Evolutionary conservation across 371 early-diverging fungal genomes (phyloP).

Genomic region (Actinomortierella ambigua): DNA sequence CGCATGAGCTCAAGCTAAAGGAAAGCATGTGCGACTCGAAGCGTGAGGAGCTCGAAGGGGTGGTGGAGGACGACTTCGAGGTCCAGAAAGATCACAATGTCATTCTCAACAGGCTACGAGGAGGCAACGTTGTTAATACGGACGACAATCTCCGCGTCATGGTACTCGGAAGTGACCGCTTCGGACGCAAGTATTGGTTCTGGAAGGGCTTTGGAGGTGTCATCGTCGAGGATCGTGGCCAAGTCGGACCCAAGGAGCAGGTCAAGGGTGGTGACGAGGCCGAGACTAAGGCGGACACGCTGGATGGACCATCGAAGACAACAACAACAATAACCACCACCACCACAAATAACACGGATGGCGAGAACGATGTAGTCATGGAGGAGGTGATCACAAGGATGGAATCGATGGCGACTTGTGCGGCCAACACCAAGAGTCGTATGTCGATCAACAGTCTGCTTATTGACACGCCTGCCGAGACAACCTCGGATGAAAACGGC

Average conservation of each 20-base stretch:
- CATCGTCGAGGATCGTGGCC: constrained; percentile 35
- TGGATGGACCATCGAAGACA: no score
- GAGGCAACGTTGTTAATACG: constrained; percentile 32
- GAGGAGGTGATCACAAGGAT: constrained; percentile 32
- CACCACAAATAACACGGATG: no score
- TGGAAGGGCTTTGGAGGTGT: constrained; percentile 46
- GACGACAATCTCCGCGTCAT: constrained; percentile 36
- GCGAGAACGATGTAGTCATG: constrained; percentile 5
- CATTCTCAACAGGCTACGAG: constrained; percentile 32
- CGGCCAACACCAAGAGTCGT: constrained; percentile 10
- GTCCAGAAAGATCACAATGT: constrained; percentile 43
- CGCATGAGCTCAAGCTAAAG: constrained; percentile 27
- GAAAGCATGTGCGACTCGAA: constrained; percentile 39
- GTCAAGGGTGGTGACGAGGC: not conserved
- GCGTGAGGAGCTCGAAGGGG: constrained; percentile 30
- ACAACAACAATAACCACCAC: no score
- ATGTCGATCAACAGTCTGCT: constrained; percentile 37
- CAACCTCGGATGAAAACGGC: not conserved
- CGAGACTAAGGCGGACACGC: no score
- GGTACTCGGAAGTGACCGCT: constrained; percentile 39
- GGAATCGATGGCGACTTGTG: constrained; percentile 42
- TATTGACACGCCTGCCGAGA: not conserved
- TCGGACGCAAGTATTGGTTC: constrained; percentile 47
- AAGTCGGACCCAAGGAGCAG: constrained; percentile 21
- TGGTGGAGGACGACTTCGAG: constrained; percentile 24